Conservation (phyloP, 495 filamentous ascomycete species). For the Xylaria longipes region DNA sequence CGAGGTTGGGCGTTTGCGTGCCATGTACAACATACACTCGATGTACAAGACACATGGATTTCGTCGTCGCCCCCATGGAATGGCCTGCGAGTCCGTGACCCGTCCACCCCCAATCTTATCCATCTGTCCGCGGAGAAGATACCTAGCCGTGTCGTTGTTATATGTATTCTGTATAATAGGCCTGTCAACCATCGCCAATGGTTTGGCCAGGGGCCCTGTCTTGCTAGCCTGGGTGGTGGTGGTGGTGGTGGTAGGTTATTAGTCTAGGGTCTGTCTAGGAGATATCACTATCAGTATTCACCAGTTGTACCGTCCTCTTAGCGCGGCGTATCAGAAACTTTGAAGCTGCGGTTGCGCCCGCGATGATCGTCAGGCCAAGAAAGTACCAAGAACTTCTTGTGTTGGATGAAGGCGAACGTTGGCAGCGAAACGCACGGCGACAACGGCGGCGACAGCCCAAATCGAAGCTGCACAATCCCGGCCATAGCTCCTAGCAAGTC, state of each 20-base stretch:
- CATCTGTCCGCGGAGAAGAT: conserved; percentile 25
- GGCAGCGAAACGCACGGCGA: conserved; percentile 7
- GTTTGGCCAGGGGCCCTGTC: conserved; percentile 9
- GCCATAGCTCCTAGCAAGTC: conserved; percentile 13
- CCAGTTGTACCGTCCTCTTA: conserved; percentile 3
- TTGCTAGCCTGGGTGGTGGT: conserved; percentile 1
- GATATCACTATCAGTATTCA: conserved; percentile 5
- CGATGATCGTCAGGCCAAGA: conserved; percentile 19
- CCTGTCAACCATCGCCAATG: conserved; percentile 1
- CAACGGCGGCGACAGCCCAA: conserved; percentile 26
- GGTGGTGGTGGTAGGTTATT: conserved; percentile 4
- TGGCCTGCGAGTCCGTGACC: conserved; percentile 15
- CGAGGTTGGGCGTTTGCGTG: conserved; percentile 8
- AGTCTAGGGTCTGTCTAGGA: not conserved
- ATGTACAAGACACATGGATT: conserved; percentile 20
- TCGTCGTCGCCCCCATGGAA: conserved; percentile 10
- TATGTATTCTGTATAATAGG: conserved; percentile 12
- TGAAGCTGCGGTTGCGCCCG: conserved; percentile 7
- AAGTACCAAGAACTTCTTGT: conserved; percentile 21
- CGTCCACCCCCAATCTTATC: conserved; percentile 22
- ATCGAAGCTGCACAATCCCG: conserved; percentile 23
- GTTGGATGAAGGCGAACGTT: not conserved
- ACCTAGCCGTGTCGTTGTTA: conserved; percentile 10
- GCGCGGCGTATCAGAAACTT: conserved; percentile 18
- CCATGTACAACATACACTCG: conserved; percentile 15